Base-by-base conservation (phyloP, 148 eudicot species). In the Dysphania ambrosioides region DNA sequence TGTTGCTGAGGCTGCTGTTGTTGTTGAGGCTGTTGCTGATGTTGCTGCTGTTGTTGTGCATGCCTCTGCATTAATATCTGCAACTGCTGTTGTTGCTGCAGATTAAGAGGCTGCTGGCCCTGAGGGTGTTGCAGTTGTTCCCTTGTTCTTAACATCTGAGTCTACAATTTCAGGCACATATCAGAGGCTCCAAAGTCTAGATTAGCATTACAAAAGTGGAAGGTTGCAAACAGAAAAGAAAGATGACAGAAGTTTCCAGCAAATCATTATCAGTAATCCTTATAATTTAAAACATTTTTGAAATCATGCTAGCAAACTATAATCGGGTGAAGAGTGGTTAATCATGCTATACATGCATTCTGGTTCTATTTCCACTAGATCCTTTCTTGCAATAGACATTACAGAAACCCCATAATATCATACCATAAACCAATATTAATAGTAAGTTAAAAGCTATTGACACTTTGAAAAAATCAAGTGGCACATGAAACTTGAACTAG, bases 61-160 rank as follows among this genome's bases (percentile, higher is more conserved):
- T 86, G 92, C 79, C 88, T 85, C 42, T 85, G 92, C 73, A 86
- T 34, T 15, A 83, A 60, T 31, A 80, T 79, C 38, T 87, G 90
- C 71, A 80, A 55, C 61, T 84, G 89, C 67, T 84, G 93, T 53
- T 84, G 89, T 63, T 86, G 90, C 15, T 79, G 83, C 53, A 80
- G 72, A 32, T 85, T 86, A 42, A 72, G 85, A 26, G 81, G 81
- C 57, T 82, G 87, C 23, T 75, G 81, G 31, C 78, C 82, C 76
- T 79, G 92, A 27, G 86, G 85, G 41, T 84, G 90, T 67, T 85
- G 89, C 56, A 84, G 91, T 59, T 88, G 95, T 60, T 90, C 96
- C 67, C 96, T 85, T 31, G 89, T 87, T 79, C 88, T 88, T 40
- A 88, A 60, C 68, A 84, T 40, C 81, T 87, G 96, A 76, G 92